Conservation (phyloP, 2,329 filamentous ascomycete genomes). For the Penicillium thymicola region DNA sequence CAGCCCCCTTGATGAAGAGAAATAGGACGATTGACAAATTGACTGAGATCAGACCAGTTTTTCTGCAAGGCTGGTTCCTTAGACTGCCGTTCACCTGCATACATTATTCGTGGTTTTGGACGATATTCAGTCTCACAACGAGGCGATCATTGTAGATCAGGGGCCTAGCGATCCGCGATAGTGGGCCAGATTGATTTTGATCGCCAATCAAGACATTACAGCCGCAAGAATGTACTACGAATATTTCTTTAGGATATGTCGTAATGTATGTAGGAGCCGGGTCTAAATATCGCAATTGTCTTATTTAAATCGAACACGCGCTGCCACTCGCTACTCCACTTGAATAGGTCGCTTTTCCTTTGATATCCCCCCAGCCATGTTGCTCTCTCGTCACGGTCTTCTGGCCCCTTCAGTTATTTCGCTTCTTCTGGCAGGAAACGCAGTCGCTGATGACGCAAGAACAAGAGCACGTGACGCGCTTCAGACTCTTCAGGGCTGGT, state of each 20-base stretch:
- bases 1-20: background rate
- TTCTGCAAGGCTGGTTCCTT: conserved; percentile 13
- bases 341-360: conserved; percentile 1
- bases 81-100: background rate
- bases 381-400: conserved; percentile 10
- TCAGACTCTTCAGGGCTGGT: conserved; percentile 58
- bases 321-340: background rate
- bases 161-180: conserved; percentile 4
- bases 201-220: conserved; percentile 17
- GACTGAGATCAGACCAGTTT: background rate
- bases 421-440: conserved; percentile 4
- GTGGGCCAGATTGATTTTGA: conserved; percentile 12
- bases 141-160: conserved; percentile 22
- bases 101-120: background rate
- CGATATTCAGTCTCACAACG: conserved; percentile 1
- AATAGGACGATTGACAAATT: background rate
- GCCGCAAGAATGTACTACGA: conserved; percentile 13
- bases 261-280: conserved; percentile 10
- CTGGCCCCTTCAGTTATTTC: conserved; percentile 8
- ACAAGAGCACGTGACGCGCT: conserved; percentile 30
- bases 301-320: conserved; percentile 15
- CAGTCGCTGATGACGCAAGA: conserved; percentile 12
- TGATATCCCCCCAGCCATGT: conserved; percentile 7
- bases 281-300: background rate
- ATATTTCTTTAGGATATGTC: conserved; percentile 10